Evolutionary conservation across 2,329 filamentous ascomycete genomes (phyloP).

Genomic region (Penicillium italicum): DNA sequence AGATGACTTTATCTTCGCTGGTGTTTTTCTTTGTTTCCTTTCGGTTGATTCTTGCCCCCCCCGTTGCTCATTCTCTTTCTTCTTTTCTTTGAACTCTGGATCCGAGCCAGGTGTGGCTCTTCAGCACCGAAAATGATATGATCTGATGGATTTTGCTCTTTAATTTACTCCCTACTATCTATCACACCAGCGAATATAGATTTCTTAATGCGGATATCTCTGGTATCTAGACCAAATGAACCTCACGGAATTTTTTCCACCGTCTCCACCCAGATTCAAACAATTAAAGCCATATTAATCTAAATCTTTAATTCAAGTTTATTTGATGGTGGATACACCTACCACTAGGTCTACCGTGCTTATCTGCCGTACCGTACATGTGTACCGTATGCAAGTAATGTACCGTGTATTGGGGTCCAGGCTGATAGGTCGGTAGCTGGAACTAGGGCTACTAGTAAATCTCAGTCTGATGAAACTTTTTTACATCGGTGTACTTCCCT

Average conservation of each 20-base stretch:
- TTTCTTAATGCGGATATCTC: slow-evolving; percentile 3
- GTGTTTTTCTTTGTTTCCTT: neutral
- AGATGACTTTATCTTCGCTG: neutral
- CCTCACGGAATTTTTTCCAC: neutral
- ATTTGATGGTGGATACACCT: neutral
- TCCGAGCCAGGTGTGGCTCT: neutral
- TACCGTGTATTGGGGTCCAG: neutral
- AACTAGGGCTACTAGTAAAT: neutral
- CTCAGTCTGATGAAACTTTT: neutral
- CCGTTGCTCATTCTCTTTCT: neutral
- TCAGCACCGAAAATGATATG: slow-evolving; percentile 5
- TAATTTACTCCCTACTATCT: neutral
- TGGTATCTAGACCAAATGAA: slow-evolving; percentile 6
- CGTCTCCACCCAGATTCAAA: slow-evolving; percentile 16
- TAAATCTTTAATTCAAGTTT: neutral
- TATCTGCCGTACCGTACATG: neutral
- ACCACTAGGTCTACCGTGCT: neutral
- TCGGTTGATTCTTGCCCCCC: neutral
- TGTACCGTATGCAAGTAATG: neutral
- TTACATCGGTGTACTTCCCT: neutral
- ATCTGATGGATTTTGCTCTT: slow-evolving; percentile 7
- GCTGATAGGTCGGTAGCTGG: neutral
- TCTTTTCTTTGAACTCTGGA: neutral
- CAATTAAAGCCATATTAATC: neutral
- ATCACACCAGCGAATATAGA: neutral